Evolutionary conservation across 441 rosid genomes (phyloP).

Genomic region (Arabidopsis hybrid): DNA sequence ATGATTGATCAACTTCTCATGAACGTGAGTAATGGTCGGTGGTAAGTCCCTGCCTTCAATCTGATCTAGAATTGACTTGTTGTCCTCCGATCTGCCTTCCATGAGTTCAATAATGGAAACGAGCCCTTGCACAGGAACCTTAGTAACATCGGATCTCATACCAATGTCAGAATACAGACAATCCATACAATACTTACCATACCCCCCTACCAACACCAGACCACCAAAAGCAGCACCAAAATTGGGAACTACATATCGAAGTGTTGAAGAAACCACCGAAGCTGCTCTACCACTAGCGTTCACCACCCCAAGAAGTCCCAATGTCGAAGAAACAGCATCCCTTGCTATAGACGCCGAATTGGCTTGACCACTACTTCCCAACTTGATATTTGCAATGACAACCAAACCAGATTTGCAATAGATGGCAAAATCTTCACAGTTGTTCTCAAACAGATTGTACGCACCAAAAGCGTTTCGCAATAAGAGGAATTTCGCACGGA

Average conservation of each 20-base stretch:
- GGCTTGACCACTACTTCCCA: conserved; percentile 78
- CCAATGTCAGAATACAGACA: conserved; percentile 67
- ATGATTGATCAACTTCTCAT: no score
- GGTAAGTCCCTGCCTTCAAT: no score
- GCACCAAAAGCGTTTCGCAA: conserved; percentile 68
- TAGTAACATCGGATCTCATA: conserved; percentile 60
- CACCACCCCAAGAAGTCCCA: conserved; percentile 12
- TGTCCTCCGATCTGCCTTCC: conserved; percentile 9
- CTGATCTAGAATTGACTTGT: no score
- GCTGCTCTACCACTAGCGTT: conserved; percentile 17
- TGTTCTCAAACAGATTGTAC: conserved; percentile 68
- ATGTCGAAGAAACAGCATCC: conserved; percentile 50
- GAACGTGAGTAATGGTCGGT: no score
- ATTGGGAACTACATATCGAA: conserved; percentile 53
- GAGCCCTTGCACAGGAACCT: conserved; percentile 62
- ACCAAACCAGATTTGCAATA: conserved; percentile 80
- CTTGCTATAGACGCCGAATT: conserved; percentile 61
- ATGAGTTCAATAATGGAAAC: conserved; percentile 26
- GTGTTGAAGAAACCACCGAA: conserved; percentile 16
- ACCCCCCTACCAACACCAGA: conserved; percentile 52
- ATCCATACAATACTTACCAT: conserved; percentile 57
- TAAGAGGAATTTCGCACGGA: conserved; percentile 64
- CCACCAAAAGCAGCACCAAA: conserved; percentile 60
- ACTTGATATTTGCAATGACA: conserved; percentile 53
- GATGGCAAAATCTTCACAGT: conserved; percentile 86